Conservation (phyloP, 495 filamentous ascomycete genomes). For the Podospora bellae-mahoneyi region DNA sequence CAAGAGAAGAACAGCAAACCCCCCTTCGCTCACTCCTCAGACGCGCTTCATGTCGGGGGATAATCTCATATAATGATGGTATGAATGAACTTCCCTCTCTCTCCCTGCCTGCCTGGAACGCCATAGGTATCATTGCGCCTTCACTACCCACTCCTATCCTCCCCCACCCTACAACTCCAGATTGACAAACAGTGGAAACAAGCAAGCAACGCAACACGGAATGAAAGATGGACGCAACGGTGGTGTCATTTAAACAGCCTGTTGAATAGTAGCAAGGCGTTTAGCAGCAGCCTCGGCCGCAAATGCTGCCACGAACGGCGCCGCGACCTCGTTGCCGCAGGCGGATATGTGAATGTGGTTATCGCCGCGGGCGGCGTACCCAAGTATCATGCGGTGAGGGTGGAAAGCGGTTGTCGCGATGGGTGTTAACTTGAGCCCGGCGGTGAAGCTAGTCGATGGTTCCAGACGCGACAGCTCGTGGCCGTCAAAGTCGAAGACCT, state of each 20-base stretch:
- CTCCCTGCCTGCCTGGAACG: not conserved
- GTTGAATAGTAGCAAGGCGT: not conserved
- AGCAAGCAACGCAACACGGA: not conserved
- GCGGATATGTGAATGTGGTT: slow-evolving; percentile 70
- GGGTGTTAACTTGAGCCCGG: slow-evolving; percentile 65
- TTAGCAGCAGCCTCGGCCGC: too few relatives aligned
- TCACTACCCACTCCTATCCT: not conserved
- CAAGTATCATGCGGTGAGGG: slow-evolving; percentile 89
- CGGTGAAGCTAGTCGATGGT: slow-evolving; percentile 84
- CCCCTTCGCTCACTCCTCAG: not conserved
- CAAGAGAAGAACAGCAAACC: not conserved
- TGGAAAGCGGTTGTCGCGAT: slow-evolving; percentile 93
- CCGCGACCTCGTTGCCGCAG: slow-evolving; percentile 38
- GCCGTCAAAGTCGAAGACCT: slow-evolving; percentile 85
- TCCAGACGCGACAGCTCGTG: slow-evolving; percentile 72
- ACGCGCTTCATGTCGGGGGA: not conserved
- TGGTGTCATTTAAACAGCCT: not conserved
- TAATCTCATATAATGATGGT: not conserved
- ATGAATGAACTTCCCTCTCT: not conserved
- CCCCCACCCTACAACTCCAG: not conserved
- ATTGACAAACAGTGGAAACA: not conserved
- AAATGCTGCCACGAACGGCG: slow-evolving; percentile 8
- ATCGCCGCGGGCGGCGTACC: slow-evolving; percentile 70
- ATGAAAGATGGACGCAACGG: not conserved
- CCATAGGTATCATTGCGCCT: not conserved